These are phyloP conservation scores for Paspalum notatum DNA, from an alignment of 176 grass and related monocot genomes.

Conservation along the genomic window DNA sequence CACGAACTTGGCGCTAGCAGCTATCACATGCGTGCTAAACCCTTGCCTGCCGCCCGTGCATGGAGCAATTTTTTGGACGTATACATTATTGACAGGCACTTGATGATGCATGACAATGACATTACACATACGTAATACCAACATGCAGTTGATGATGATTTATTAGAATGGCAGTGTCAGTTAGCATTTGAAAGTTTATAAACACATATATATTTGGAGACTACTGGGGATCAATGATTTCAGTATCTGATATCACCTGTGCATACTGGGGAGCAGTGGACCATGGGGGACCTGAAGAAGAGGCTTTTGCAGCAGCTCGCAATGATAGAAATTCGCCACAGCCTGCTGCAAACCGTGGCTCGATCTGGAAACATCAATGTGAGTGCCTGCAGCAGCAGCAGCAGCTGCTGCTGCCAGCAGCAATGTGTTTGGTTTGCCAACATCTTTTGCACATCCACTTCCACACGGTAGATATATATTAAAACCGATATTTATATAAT, in stretches of 20 bases:
- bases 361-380: slow-evolving; percentile 46
- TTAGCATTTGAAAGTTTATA: slow-evolving; percentile 2
- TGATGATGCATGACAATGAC: too few species aligned
- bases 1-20: not conserved
- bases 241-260: slow-evolving; percentile 6
- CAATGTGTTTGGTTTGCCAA: slow-evolving; percentile 50
- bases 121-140: not conserved
- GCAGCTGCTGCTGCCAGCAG: slow-evolving; percentile 11
- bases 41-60: too few species aligned
- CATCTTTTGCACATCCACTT: slow-evolving; percentile 47
- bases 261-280: slow-evolving; percentile 5
- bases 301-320: slow-evolving; percentile 54
- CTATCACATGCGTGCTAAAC: slow-evolving; percentile 7
- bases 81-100: too few species aligned
- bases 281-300: slow-evolving; percentile 45
- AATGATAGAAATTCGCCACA: slow-evolving; percentile 42
- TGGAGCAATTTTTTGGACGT: too few species aligned
- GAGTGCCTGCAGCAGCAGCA: slow-evolving; percentile 46
- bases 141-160: not conserved
- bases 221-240: slow-evolving; percentile 3
- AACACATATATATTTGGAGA: too few species aligned
- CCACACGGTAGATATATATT: not conserved
- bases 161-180: not conserved
- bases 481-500: too few species aligned
- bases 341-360: slow-evolving; percentile 42